phyloP scores from a whole-genome alignment of 2,329 filamentous ascomycete species.

The Polychaeton citri region DNA sequence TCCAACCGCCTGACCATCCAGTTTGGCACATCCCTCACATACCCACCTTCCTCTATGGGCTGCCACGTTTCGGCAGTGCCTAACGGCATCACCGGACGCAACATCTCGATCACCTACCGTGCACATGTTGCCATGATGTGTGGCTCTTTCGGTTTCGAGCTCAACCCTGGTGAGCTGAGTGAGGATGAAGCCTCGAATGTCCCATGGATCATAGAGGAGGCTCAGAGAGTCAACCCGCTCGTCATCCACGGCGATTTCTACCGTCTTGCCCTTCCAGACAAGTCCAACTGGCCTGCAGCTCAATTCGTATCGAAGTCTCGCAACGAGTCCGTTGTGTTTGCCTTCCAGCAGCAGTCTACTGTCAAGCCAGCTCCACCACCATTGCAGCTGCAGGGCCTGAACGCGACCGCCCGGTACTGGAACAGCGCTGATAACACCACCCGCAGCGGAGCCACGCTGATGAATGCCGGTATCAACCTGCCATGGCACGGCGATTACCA shows the following conservation, averaged over 20 bases:
- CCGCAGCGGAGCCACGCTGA: conserved; percentile 46
- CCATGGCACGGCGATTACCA: conserved; percentile 41
- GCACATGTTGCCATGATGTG: conserved; percentile 57
- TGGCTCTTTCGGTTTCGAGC: conserved; percentile 52
- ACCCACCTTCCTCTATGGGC: conserved; percentile 50
- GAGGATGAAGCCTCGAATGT: conserved; percentile 40
- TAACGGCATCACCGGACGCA: conserved; percentile 44
- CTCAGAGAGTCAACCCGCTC: conserved; percentile 46
- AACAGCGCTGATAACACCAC: conserved; percentile 38
- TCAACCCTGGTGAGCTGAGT: conserved; percentile 41
- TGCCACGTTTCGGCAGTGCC: conserved; percentile 51
- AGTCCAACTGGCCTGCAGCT: conserved; percentile 49
- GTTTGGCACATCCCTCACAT: conserved; percentile 49
- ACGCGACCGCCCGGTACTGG: conserved; percentile 38
- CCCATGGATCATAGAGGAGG: conserved; percentile 40
- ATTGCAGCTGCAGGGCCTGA: conserved; percentile 44
- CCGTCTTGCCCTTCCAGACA: conserved; percentile 43
- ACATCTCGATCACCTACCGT: conserved; percentile 45
- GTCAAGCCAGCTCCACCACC: conserved; percentile 42
- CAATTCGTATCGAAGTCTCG: conserved; percentile 44
- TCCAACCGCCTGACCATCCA: conserved; percentile 49
- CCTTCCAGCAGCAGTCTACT: conserved; percentile 43
- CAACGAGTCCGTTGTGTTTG: conserved; percentile 41
- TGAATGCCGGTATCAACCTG: conserved; percentile 48
- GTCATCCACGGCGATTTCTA: conserved; percentile 47